A percentile compares a stretch with the other conserved stretches of the same genome.
phyloP scores from a whole-genome alignment of 2,329 filamentous ascomycete species.

The Immersiporthe knoxdaviesiana region DNA sequence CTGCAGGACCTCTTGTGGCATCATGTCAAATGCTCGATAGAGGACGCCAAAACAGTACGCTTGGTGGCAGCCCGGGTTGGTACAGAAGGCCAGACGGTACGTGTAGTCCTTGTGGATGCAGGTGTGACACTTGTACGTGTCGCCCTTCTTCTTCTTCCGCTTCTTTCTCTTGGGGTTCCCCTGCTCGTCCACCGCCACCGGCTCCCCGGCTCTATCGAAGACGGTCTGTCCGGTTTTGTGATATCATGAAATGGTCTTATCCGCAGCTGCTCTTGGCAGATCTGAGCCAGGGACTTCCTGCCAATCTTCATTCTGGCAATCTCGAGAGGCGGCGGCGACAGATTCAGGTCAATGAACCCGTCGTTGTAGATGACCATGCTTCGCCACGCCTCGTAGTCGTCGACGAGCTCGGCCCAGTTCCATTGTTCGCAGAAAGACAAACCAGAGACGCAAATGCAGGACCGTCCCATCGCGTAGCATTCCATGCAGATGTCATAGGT shows the following conservation, averaged over 20 bases:
- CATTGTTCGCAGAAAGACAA: slow-evolving; percentile 94
- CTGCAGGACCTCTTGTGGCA: slow-evolving; percentile 82
- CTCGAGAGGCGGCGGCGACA: slow-evolving; percentile 71
- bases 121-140: slow-evolving; percentile 73
- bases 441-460: slow-evolving; percentile 84
- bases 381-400: slow-evolving; percentile 83
- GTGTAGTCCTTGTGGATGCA: slow-evolving; percentile 78
- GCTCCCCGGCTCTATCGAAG: slow-evolving; percentile 50
- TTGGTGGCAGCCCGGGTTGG: slow-evolving; percentile 67
- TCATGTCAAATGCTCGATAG: slow-evolving; percentile 87
- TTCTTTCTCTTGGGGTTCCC: slow-evolving; percentile 63
- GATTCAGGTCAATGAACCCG: slow-evolving; percentile 65
- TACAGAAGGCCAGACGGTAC: slow-evolving; percentile 85
- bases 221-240: slow-evolving; percentile 61
- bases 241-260: slow-evolving; percentile 82
- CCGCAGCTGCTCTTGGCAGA: slow-evolving; percentile 89
- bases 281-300: slow-evolving; percentile 83
- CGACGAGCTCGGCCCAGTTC: slow-evolving; percentile 75
- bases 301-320: slow-evolving; percentile 67
- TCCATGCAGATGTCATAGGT: slow-evolving; percentile 98
- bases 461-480: slow-evolving; percentile 96
- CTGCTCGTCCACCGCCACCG: slow-evolving; percentile 68
- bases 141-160: slow-evolving; percentile 57
- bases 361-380: slow-evolving; percentile 75
- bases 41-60: slow-evolving; percentile 93